Percentiles rank a stretch among this genome's conserved stretches.
Evolutionary conservation across 2,329 filamentous ascomycete genomes (phyloP).

Genomic region (Neonectria ditissima): DNA sequence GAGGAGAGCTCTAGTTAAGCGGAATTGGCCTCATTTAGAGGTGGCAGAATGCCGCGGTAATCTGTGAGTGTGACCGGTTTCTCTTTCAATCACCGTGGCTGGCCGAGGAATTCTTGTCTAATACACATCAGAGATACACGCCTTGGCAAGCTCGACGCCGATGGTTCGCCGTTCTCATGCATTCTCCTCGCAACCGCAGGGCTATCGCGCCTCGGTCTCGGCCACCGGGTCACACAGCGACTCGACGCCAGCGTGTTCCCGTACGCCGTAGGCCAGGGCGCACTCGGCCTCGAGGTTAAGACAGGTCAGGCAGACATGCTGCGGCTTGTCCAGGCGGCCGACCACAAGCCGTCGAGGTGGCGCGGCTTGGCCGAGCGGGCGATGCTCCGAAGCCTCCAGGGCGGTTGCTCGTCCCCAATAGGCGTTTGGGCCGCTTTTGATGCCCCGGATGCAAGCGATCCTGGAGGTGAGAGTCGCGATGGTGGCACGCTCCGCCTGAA

Average conservation of each 20-base stretch:
- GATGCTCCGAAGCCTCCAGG: neutral
- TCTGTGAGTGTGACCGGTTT: neutral
- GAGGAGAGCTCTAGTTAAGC: neutral
- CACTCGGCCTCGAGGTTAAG: neutral
- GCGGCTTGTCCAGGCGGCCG: neutral
- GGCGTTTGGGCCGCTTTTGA: neutral
- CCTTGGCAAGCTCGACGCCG: neutral
- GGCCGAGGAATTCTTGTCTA: neutral
- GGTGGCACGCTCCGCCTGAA: neutral
- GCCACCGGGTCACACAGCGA: neutral
- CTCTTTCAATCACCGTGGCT: neutral
- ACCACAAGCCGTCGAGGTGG: neutral
- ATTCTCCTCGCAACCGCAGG: neutral
- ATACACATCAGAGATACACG: neutral
- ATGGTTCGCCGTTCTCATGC: slow-evolving; percentile 1
- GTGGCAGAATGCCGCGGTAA: slow-evolving; percentile 1
- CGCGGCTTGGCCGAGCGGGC: neutral
- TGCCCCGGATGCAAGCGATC: neutral
- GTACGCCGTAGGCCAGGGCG: neutral
- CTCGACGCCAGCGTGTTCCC: neutral
- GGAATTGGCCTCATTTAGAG: slow-evolving; percentile 1
- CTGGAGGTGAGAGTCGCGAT: neutral
- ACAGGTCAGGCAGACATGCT: neutral
- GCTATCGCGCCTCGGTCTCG: neutral
- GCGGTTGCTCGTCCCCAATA: slow-evolving; percentile 1